These are phyloP conservation scores for Cicer bijugum DNA, from an alignment of 306 rosid species.

Conservation along the genomic window DNA sequence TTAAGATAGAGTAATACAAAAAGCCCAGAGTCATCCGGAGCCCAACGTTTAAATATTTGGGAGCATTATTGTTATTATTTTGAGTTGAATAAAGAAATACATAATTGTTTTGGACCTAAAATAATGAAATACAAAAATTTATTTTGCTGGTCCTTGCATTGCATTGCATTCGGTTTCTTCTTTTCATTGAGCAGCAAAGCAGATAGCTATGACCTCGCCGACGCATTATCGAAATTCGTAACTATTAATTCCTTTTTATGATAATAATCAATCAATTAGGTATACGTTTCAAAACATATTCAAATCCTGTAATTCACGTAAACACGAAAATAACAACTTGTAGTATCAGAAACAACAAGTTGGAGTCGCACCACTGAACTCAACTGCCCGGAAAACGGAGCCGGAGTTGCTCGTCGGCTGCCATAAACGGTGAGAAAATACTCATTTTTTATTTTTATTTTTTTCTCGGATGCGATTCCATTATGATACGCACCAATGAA, in stretches of 20 bases:
- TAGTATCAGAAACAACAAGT: no score
- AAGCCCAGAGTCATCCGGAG: no score
- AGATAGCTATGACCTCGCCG: background rate
- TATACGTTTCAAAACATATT: background rate
- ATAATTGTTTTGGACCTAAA: conserved; percentile 2
- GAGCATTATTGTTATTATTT: background rate
- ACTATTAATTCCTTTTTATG: conserved; percentile 13
- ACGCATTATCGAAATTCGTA: background rate
- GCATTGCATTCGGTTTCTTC: background rate
- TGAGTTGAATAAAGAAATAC: background rate
- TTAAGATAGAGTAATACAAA: no score
- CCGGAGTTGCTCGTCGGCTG: background rate
- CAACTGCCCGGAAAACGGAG: conserved; percentile 6
- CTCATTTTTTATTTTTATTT: background rate
- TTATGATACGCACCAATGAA: no score
- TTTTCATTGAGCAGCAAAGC: conserved; percentile 18
- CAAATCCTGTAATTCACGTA: no score
- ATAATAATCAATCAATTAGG: conserved; percentile 23
- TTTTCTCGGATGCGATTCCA: background rate
- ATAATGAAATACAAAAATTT: background rate
- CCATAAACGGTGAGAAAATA: background rate
- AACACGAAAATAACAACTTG: no score
- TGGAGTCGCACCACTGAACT: background rate
- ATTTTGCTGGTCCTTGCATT: background rate
- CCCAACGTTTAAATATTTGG: background rate